phyloP scores from a whole-genome alignment of 495 filamentous ascomycete genomes.

The Tuber calosporum region DNA sequence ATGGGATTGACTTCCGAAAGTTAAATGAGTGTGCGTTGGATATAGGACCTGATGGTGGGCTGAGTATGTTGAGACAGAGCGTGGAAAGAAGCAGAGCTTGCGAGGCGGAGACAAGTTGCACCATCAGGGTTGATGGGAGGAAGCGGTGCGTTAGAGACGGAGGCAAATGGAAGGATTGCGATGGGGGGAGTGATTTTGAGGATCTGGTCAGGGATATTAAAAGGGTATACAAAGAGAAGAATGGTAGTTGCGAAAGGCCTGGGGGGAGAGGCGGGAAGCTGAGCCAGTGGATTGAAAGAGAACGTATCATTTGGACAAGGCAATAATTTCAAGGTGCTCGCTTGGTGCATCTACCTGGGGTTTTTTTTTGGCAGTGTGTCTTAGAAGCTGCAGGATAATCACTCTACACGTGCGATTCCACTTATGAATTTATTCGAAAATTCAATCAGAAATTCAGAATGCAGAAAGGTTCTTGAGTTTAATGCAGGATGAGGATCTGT shows the following conservation, averaged over 20 bases:
- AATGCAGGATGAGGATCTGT: background rate
- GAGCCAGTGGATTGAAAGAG: background rate
- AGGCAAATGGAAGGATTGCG: conserved; percentile 74
- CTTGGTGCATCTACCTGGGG: background rate
- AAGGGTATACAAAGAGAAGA: conserved; percentile 47
- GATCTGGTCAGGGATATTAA: conserved; percentile 70
- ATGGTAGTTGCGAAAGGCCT: conserved; percentile 45
- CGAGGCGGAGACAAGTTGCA: conserved; percentile 77
- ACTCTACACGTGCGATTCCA: background rate
- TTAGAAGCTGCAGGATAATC: background rate
- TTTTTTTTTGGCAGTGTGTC: background rate
- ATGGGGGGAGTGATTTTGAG: conserved; percentile 57
- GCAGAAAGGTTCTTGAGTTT: background rate
- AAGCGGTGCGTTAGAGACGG: conserved; percentile 78
- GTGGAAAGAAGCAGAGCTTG: conserved; percentile 59
- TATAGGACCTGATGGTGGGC: conserved; percentile 58
- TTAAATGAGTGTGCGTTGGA: conserved; percentile 66
- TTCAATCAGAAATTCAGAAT: background rate
- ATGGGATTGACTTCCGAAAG: conserved; percentile 75
- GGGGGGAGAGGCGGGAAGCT: background rate
- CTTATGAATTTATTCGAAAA: background rate
- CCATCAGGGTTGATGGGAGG: conserved; percentile 68
- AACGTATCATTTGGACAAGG: background rate
- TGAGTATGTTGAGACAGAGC: conserved; percentile 67
- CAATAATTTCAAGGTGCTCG: background rate